Evolutionary conservation across 257 asterid genomes (phyloP).

Genomic region (Solanum bulbocastanum): DNA sequence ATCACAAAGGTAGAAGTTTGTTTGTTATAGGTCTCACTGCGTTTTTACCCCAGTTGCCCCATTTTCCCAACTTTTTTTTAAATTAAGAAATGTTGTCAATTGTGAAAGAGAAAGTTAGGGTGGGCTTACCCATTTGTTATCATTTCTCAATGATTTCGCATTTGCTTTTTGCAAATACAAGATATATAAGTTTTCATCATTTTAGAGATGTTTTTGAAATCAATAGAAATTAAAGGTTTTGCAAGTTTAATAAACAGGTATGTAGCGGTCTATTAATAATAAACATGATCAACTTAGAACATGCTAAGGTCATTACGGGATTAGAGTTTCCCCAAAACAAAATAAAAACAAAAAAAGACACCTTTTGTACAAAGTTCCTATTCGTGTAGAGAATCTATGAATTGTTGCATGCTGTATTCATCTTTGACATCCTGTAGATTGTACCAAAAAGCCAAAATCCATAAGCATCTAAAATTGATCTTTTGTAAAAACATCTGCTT

Average conservation of each 20-base stretch:
- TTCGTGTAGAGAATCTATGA: background rate
- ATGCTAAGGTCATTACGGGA: background rate
- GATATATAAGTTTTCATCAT: background rate
- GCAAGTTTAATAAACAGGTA: background rate
- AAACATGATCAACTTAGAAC: background rate
- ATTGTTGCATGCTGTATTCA: background rate
- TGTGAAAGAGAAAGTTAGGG: background rate
- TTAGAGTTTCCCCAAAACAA: background rate
- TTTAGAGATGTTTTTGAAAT: background rate
- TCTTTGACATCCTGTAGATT: background rate
- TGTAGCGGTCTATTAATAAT: background rate
- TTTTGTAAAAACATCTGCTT: background rate
- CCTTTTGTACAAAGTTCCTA: background rate
- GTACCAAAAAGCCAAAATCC: background rate
- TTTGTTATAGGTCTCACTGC: background rate
- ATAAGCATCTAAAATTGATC: background rate
- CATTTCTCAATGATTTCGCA: background rate
- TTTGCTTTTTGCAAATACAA: background rate
- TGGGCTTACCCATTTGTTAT: background rate
- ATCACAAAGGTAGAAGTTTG: constrained; percentile 61
- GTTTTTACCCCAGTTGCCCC: background rate
- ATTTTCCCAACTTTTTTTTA: background rate
- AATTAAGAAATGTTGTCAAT: background rate
- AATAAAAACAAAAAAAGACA: background rate
- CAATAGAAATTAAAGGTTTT: background rate